A percentile compares a stretch with the other conserved stretches of the same genome.
Conservation (phyloP, 2,329 filamentous ascomycete species). For the Aspergillus nomiae region DNA sequence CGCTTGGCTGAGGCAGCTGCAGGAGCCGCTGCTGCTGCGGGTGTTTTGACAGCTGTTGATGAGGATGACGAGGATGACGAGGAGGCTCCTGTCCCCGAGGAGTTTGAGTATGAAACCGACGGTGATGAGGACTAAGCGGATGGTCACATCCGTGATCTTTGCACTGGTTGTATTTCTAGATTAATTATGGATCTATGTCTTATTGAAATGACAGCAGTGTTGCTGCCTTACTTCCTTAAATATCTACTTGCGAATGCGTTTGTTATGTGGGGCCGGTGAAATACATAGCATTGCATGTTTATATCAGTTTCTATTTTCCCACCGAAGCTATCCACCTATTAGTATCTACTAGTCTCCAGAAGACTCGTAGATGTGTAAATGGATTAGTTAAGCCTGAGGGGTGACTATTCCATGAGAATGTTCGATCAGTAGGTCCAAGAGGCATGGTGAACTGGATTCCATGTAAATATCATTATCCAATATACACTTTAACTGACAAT, state of each 20-base stretch:
- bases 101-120: slow-evolving; percentile 51
- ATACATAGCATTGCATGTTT: background rate
- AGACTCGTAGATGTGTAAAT: background rate
- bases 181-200: slow-evolving; percentile 33
- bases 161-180: slow-evolving; percentile 42
- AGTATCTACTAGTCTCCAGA: background rate
- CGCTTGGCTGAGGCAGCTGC: slow-evolving; percentile 25
- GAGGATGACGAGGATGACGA: slow-evolving; percentile 60
- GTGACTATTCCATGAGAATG: background rate
- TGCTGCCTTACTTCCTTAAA: slow-evolving; percentile 15
- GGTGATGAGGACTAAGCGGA: slow-evolving; percentile 28
- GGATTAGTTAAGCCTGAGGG: background rate
- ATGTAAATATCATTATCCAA: background rate
- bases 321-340: background rate
- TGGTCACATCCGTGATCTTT: slow-evolving; percentile 4
- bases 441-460: background rate
- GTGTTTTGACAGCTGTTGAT: slow-evolving; percentile 82
- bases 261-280: background rate
- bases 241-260: slow-evolving; percentile 7
- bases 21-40: slow-evolving; percentile 72
- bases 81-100: slow-evolving; percentile 50
- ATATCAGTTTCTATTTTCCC: background rate
- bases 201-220: slow-evolving; percentile 18
- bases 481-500: background rate
- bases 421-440: background rate